Evolutionary conservation across 441 rosid genomes (phyloP), one percentile per base, ranked within the genome.

Genomic region (Francoa sonchifolia): DNA sequence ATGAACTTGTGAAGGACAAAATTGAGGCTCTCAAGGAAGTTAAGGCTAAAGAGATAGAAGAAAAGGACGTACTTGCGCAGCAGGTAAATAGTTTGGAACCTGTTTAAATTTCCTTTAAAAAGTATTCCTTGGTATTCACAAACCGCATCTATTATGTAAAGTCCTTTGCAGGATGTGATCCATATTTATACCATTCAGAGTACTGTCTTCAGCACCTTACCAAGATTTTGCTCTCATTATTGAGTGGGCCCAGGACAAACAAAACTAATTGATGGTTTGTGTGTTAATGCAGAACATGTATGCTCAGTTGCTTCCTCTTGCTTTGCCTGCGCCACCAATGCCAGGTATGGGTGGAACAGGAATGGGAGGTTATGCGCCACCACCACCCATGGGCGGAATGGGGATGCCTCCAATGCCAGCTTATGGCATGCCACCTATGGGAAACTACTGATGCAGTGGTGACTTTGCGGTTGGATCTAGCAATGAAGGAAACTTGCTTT

Each of bases 281-380:
- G 18, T 10, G 37, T 3, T 59, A 23, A 50, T 60, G 59, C 79
- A 90, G 99, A 90, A 86, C 61, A 86, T 90, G 99, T 86, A 90
- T 40, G 96, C 99, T 2, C 99, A 90, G 48, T 58, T 90, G 55
- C 64, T 90, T 52, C 96, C 99, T 28, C 82, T 90, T 26, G 99
- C 99, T 23, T 61, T 90, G 61, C 99, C 99, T 1, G 99, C 99
- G 2, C 98, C 96, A 8, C 95, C 95, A 16, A 77, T 90, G 87
- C 94, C 96, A 1, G 95, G 96, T 4, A 85, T 89, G 98, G 83
- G 88, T 5, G 87, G 80, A 42, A 47, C 65, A 8, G 26, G 65
- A 35, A 74, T 69, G 80, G 82, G 79, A 40, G 76, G 77, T 32
- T 76, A 50, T 33, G 77, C 59, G 6, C 81, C 77, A 18, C 83